A percentile compares a stretch with the other conserved stretches of the same genome.
These are phyloP conservation scores for Beta corolliflora DNA, from an alignment of 179 eudicot genomes.

Conservation along the genomic window DNA sequence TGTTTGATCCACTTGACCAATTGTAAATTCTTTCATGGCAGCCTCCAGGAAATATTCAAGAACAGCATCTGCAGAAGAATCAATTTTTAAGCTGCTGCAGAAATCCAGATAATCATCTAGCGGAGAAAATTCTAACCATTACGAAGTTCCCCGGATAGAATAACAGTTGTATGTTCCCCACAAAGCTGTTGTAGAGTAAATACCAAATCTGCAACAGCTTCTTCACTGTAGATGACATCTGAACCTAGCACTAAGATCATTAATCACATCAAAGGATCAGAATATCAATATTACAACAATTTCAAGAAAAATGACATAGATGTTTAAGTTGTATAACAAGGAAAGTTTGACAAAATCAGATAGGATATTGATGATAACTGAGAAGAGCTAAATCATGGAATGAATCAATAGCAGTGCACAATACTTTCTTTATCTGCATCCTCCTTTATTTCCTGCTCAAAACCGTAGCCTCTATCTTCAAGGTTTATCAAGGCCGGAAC, in stretches of 20 bases:
- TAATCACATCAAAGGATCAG: slow-evolving; percentile 5
- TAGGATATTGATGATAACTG: neutral
- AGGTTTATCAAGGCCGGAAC: too few species aligned
- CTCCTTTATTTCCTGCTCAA: too few species aligned
- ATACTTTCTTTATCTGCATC: too few species aligned
- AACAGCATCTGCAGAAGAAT: slow-evolving; percentile 52
- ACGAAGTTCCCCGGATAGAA: slow-evolving; percentile 90
- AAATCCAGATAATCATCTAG: neutral
- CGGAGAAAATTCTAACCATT: slow-evolving; percentile 52
- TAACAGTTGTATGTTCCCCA: slow-evolving; percentile 65
- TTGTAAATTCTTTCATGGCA: slow-evolving; percentile 58
- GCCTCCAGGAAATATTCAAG: slow-evolving; percentile 83
- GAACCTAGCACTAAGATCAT: slow-evolving; percentile 70
- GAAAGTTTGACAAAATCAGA: neutral
- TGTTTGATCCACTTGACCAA: slow-evolving; percentile 73
- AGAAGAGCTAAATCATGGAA: neutral
- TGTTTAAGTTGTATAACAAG: neutral
- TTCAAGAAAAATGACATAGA: neutral
- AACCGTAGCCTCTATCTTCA: too few species aligned
- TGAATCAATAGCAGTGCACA: neutral
- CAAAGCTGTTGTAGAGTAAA: slow-evolving; percentile 55
- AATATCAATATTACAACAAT: neutral
- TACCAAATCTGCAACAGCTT: slow-evolving; percentile 71
- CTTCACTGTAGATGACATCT: slow-evolving; percentile 87
- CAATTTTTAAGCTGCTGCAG: neutral